Evolutionary conservation across 2,329 filamentous ascomycete species (phyloP).

Genomic region (Penicillium crustosum): DNA sequence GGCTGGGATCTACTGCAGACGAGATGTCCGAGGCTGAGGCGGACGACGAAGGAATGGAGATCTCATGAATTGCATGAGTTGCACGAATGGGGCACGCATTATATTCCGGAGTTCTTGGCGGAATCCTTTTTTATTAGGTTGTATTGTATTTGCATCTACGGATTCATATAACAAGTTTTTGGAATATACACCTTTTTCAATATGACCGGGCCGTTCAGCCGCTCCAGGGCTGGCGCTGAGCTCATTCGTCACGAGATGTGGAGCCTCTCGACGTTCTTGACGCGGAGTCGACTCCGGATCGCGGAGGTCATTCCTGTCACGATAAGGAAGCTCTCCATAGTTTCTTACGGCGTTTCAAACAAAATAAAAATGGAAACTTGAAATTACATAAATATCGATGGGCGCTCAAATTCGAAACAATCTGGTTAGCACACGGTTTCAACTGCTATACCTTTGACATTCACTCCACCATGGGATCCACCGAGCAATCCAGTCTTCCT

Average conservation of each 20-base stretch:
- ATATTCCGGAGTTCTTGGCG: slow-evolving; percentile 21
- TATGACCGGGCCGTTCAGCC: slow-evolving; percentile 18
- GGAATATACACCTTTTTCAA: neutral
- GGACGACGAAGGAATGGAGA: slow-evolving; percentile 51
- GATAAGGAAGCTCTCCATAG: slow-evolving; percentile 22
- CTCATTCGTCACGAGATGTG: slow-evolving; percentile 10
- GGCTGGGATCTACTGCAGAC: slow-evolving; percentile 30
- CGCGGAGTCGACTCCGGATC: slow-evolving; percentile 22
- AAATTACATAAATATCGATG: slow-evolving; percentile 14
- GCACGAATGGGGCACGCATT: slow-evolving; percentile 21
- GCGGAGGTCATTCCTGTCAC: slow-evolving; percentile 29
- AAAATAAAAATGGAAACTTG: neutral
- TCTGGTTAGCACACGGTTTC: neutral
- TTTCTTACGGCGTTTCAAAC: slow-evolving; percentile 5
- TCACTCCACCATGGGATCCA: slow-evolving; percentile 29
- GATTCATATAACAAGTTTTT: neutral
- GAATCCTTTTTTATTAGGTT: slow-evolving; percentile 6
- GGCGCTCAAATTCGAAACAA: neutral
- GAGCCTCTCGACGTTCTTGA: slow-evolving; percentile 21
- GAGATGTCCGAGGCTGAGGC: slow-evolving; percentile 45
- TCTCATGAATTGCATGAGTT: slow-evolving; percentile 37
- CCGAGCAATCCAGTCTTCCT: slow-evolving; percentile 49
- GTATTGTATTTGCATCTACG: slow-evolving; percentile 2
- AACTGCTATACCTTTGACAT: neutral
- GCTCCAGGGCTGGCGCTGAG: neutral